These are phyloP conservation scores for Punica granatum DNA, from an alignment of 345 rosid genomes.

Conservation along the genomic window DNA sequence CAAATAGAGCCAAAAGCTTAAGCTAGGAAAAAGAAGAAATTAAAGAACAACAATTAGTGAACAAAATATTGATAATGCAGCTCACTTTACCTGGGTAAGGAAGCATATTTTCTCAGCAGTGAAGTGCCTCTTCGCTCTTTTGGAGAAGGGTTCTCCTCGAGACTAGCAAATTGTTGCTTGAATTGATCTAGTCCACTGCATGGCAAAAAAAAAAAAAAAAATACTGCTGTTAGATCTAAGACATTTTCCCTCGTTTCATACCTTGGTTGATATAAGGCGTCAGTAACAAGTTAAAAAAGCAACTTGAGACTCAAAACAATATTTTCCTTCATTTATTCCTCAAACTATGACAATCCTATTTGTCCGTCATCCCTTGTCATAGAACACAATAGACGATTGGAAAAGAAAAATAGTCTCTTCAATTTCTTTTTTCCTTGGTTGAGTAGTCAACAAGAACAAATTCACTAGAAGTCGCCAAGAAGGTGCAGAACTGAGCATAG, in stretches of 20 bases:
- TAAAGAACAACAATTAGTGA: background rate
- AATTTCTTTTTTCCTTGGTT: too few relatives aligned
- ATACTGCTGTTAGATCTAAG: background rate
- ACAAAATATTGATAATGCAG: background rate
- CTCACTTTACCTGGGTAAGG: constrained; percentile 8
- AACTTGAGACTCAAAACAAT: background rate
- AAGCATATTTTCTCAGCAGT: constrained; percentile 9
- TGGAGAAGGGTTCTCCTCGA: constrained; percentile 7
- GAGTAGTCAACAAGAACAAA: too few relatives aligned
- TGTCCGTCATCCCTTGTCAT: background rate
- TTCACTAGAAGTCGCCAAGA: too few relatives aligned
- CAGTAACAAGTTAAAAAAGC: background rate
- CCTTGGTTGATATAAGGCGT: background rate
- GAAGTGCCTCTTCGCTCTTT: constrained; percentile 1
- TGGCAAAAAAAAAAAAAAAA: background rate
- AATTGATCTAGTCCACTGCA: constrained; percentile 12
- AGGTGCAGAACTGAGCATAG: too few relatives aligned
- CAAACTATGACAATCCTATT: background rate
- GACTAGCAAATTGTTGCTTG: constrained; percentile 13
- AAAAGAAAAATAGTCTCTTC: background rate
- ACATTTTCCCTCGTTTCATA: background rate
- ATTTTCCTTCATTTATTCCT: background rate
- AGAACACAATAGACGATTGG: background rate
- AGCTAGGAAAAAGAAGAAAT: background rate
- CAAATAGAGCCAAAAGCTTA: background rate